Conservation (phyloP, 176 grass and related monocot genomes). For the Rhynchospora tenuis region DNA sequence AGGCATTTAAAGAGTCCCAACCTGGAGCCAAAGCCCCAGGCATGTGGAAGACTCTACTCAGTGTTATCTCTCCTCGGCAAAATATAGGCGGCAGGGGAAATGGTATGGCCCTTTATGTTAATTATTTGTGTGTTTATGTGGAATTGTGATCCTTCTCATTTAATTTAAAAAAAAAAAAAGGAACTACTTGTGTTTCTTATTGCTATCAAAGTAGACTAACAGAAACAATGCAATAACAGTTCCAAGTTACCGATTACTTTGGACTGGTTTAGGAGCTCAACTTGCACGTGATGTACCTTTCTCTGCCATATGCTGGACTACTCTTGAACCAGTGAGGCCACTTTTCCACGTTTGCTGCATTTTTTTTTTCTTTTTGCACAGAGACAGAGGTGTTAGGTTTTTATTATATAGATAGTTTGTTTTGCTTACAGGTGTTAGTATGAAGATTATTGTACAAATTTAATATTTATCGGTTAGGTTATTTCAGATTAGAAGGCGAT, state of each 20-base stretch:
- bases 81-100: conserved; percentile 40
- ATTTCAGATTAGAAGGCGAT: conserved; percentile 49
- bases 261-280: conserved; percentile 95
- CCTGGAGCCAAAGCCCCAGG: conserved; percentile 58
- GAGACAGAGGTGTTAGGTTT: too few relatives aligned
- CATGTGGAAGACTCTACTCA: conserved; percentile 74
- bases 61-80: conserved; percentile 43
- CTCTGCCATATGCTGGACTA: conserved; percentile 83
- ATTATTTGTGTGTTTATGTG: neutral
- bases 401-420: too few relatives aligned
- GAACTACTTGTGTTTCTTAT: neutral
- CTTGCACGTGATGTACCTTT: conserved; percentile 89
- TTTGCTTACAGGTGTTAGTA: too few relatives aligned
- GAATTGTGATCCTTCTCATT: neutral
- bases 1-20: conserved; percentile 72
- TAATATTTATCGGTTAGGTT: conserved; percentile 12
- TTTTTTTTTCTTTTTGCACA: neutral
- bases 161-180: conserved; percentile 23
- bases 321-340: conserved; percentile 81
- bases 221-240: conserved; percentile 26
- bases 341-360: conserved; percentile 14
- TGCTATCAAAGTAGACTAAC: neutral
- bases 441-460: conserved; percentile 1
- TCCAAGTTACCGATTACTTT: conserved; percentile 60
- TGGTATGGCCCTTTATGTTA: conserved; percentile 40